Evolutionary conservation across 768 basidiomycete genomes (phyloP).

Genomic region (Mrakia frigida): DNA sequence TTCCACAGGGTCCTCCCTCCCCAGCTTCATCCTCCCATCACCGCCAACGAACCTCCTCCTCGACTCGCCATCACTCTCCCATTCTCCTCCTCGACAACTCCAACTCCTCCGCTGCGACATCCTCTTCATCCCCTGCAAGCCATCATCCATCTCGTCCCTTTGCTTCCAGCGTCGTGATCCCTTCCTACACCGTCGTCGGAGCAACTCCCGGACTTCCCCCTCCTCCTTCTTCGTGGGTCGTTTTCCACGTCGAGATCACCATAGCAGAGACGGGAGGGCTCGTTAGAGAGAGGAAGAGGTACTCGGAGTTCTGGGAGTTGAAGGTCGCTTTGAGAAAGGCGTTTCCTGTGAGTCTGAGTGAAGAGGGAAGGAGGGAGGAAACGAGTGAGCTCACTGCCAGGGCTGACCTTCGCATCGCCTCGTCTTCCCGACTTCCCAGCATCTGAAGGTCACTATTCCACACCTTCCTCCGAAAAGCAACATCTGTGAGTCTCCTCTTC

Average conservation of each 20-base stretch:
- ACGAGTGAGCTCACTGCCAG: background rate
- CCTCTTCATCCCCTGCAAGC: background rate
- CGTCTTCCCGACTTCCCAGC: background rate
- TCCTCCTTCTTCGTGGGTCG: background rate
- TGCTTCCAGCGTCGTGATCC: background rate
- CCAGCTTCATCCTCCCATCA: background rate
- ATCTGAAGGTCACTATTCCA: background rate
- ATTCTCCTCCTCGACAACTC: slow-evolving; percentile 16
- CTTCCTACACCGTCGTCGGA: slow-evolving; percentile 1
- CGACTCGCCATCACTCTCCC: background rate
- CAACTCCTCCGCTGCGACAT: background rate
- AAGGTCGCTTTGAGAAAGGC: background rate
- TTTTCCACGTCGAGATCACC: background rate
- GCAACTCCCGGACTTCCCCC: background rate
- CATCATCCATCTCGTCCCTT: background rate
- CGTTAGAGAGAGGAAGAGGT: background rate
- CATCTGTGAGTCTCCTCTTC: background rate
- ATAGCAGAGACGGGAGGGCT: background rate
- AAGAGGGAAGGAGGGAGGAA: background rate
- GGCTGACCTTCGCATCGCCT: background rate
- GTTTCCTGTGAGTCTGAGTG: background rate
- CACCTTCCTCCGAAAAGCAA: background rate
- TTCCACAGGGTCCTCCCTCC: background rate
- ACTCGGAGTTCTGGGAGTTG: slow-evolving; percentile 10
- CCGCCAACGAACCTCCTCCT: background rate